phyloP scores from a whole-genome alignment of 495 filamentous ascomycete genomes.

The Poronia punctata region DNA sequence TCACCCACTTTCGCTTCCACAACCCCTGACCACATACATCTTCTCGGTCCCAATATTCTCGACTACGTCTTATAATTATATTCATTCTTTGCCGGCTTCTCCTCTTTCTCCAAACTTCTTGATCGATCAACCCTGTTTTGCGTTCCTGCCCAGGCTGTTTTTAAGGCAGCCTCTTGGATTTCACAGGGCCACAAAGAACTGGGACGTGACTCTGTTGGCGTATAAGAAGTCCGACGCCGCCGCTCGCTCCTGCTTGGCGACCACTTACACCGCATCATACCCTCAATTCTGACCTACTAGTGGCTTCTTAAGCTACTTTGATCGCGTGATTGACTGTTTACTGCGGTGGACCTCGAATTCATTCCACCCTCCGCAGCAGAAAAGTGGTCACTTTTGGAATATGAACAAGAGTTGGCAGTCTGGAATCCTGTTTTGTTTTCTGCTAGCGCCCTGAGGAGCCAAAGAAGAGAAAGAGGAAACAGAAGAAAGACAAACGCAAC shows the following conservation, averaged over 20 bases:
- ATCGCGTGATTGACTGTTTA: conserved; percentile 19
- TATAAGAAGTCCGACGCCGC: conserved; percentile 1
- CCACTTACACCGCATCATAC: neutral
- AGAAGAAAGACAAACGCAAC: conserved; percentile 12
- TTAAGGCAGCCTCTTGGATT: too few relatives aligned
- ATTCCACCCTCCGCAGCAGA: neutral
- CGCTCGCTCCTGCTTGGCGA: neutral
- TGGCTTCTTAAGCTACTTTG: conserved; percentile 13
- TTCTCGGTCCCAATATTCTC: too few relatives aligned
- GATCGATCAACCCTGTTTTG: too few relatives aligned
- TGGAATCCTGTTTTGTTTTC: conserved; percentile 13
- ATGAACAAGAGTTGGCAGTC: conserved; percentile 20
- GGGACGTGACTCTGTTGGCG: too few relatives aligned
- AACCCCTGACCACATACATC: too few relatives aligned
- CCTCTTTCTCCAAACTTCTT: too few relatives aligned
- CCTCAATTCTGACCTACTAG: neutral
- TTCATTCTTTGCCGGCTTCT: too few relatives aligned
- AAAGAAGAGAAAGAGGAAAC: conserved; percentile 1
- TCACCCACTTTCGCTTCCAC: too few relatives aligned
- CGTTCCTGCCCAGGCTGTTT: too few relatives aligned
- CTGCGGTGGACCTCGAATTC: conserved; percentile 11
- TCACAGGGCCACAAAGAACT: too few relatives aligned
- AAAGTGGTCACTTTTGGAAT: conserved; percentile 13
- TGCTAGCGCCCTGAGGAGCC: conserved; percentile 15
- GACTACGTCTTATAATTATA: too few relatives aligned